Evolutionary conservation across 2,329 filamentous ascomycete species (phyloP).

Genomic region (Aspergillus tanneri): DNA sequence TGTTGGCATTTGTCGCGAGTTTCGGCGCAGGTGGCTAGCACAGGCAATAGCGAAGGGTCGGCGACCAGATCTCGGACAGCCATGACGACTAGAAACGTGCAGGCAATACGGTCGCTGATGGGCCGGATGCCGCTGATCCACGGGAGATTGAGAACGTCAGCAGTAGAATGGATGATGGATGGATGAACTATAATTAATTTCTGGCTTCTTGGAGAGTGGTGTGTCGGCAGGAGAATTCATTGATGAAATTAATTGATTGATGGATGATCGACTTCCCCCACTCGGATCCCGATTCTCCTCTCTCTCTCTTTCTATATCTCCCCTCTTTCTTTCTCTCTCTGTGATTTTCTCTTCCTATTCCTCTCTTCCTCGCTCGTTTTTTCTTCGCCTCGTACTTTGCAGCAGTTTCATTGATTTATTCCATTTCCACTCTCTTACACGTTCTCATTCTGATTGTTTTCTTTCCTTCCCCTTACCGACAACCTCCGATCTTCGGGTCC

Average conservation of each 20-base stretch:
- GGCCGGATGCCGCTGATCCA: constrained; percentile 3
- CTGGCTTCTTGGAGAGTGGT: too few relatives aligned
- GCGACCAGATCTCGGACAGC: constrained; percentile 59
- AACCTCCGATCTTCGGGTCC: constrained; percentile 6
- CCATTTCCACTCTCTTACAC: constrained; percentile 8
- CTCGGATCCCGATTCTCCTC: neutral
- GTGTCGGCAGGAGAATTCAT: constrained; percentile 4
- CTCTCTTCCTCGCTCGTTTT: constrained; percentile 8
- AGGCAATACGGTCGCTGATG: constrained; percentile 15
- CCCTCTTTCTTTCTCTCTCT: constrained; percentile 8
- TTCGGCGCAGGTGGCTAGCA: constrained; percentile 70
- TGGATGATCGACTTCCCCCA: constrained; percentile 5
- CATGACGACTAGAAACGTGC: constrained; percentile 43
- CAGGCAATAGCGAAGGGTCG: constrained; percentile 64
- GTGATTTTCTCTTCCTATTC: constrained; percentile 10
- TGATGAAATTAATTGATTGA: constrained; percentile 6
- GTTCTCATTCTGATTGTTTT: constrained; percentile 5
- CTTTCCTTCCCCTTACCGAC: constrained; percentile 5
- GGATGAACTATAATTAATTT: neutral
- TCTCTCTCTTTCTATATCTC: constrained; percentile 4
- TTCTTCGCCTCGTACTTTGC: too few relatives aligned
- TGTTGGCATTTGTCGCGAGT: constrained; percentile 70
- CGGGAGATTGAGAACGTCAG: too few relatives aligned
- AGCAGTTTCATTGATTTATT: neutral
- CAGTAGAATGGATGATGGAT: neutral